Evolutionary conservation across 2,329 filamentous ascomycete genomes (phyloP).

Genomic region (Verticillium tricorpus): DNA sequence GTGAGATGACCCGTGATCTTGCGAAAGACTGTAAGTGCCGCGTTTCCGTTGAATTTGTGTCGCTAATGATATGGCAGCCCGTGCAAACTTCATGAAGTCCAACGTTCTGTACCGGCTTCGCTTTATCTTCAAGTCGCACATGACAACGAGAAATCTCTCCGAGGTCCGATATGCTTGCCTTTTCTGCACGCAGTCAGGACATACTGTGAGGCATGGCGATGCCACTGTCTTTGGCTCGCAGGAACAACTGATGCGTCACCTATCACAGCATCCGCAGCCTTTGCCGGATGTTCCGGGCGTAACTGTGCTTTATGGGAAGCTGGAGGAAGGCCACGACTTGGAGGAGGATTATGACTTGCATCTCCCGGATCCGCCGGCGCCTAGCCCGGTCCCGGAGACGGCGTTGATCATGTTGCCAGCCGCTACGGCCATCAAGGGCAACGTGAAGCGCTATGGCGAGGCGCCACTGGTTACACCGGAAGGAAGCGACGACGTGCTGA

Average conservation of each 20-base stretch:
- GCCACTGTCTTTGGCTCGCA: conserved; percentile 34
- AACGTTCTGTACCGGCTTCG: conserved; percentile 34
- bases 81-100: conserved; percentile 25
- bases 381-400: conserved; percentile 15
- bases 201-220: conserved; percentile 31
- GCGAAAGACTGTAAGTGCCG: conserved; percentile 20
- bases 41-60: neutral
- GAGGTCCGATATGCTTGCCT: conserved; percentile 34
- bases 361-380: conserved; percentile 24
- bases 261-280: conserved; percentile 34
- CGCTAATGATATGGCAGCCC: conserved; percentile 16
- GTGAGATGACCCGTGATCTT: conserved; percentile 25
- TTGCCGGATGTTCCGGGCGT: conserved; percentile 31
- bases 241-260: conserved; percentile 32
- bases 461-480: conserved; percentile 26
- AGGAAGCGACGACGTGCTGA: conserved; percentile 27
- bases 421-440: conserved; percentile 27
- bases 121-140: conserved; percentile 37
- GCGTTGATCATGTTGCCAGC: conserved; percentile 21
- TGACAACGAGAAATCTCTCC: conserved; percentile 24
- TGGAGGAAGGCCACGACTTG: conserved; percentile 15
- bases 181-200: conserved; percentile 29
- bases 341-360: conserved; percentile 31
- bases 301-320: conserved; percentile 26
- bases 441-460: conserved; percentile 28